Percentiles rank a stretch among this genome's conserved stretches.
phyloP scores from a whole-genome alignment of 108 stramenopile species.

The Cyclostephanos invisitatus region DNA sequence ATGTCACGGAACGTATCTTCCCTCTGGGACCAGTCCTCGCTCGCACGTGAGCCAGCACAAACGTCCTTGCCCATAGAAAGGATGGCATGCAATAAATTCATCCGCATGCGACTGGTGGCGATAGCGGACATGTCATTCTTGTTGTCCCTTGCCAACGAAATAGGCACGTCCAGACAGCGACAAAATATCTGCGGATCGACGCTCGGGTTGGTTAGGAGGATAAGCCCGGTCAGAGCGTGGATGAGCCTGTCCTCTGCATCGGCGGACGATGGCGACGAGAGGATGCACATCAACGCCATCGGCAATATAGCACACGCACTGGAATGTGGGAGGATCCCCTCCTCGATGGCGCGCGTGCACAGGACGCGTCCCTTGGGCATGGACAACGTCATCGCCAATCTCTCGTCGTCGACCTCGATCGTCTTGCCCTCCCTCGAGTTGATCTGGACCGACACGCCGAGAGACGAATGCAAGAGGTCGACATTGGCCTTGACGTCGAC shows the following conservation, averaged over 20 bases:
- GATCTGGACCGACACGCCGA: constrained; percentile 55
- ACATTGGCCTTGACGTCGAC: constrained; percentile 69
- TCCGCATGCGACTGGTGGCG: constrained; percentile 40
- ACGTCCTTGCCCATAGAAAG: constrained; percentile 58
- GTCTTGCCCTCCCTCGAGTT: constrained; percentile 25
- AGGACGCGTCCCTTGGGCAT: constrained; percentile 75
- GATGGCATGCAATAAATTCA: constrained; percentile 75
- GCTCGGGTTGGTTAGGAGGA: constrained; percentile 53
- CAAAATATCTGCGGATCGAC: constrained; percentile 48
- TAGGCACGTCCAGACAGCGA: constrained; percentile 52
- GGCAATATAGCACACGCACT: constrained; percentile 73
- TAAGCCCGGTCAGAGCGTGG: constrained; percentile 56
- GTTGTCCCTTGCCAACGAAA: constrained; percentile 1
- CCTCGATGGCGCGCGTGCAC: constrained; percentile 69
- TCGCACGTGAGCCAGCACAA: constrained; percentile 17
- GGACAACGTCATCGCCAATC: constrained; percentile 46
- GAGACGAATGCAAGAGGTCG: constrained; percentile 64
- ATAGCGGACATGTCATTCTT: constrained; percentile 35
- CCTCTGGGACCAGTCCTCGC: constrained; percentile 1
- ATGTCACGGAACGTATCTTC: not conserved
- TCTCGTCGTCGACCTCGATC: constrained; percentile 34
- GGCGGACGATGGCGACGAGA: constrained; percentile 17
- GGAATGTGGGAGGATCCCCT: constrained; percentile 72
- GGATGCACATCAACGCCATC: constrained; percentile 41
- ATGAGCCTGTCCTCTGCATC: constrained; percentile 63